A percentile compares a stretch with the other conserved stretches of the same genome.
These are phyloP conservation scores for Euphorbia lathyris DNA, from an alignment of 345 rosid genomes.

Conservation along the genomic window DNA sequence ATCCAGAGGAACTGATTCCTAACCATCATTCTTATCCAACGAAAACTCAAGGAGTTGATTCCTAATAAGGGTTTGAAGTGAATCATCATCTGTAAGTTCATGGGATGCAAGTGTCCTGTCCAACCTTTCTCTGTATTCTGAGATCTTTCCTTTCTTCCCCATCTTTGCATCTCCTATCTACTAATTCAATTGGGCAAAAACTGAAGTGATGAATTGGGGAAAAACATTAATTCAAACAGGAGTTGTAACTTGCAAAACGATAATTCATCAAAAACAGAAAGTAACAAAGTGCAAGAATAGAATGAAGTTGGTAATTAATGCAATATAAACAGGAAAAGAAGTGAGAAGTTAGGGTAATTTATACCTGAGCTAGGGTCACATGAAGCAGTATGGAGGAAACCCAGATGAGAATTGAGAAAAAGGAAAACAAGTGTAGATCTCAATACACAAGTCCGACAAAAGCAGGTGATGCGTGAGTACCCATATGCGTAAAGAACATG, in stretches of 20 bases:
- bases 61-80: constrained; percentile 51
- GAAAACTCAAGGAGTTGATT: constrained; percentile 54
- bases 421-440: background rate
- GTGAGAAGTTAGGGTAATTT: background rate
- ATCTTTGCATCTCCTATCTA: constrained; percentile 38
- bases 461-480: constrained; percentile 14
- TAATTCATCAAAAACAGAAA: too few species aligned
- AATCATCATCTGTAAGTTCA: constrained; percentile 50
- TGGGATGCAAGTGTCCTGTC: constrained; percentile 70
- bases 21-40: constrained; percentile 44
- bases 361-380: constrained; percentile 14
- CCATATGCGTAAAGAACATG: constrained; percentile 24
- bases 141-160: constrained; percentile 46
- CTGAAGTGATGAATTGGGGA: background rate
- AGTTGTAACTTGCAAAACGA: background rate
- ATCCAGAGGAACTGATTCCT: constrained; percentile 1
- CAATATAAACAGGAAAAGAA: too few species aligned
- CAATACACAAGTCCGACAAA: constrained; percentile 8
- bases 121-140: constrained; percentile 68
- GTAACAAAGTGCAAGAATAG: too few species aligned
- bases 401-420: background rate
- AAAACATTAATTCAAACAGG: background rate
- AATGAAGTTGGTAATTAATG: too few species aligned
- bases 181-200: too few species aligned
- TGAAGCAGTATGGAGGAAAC: background rate